phyloP scores from a whole-genome alignment of 2,329 filamentous ascomycete genomes.

The Nothophaeocryptopus gaeumannii region DNA sequence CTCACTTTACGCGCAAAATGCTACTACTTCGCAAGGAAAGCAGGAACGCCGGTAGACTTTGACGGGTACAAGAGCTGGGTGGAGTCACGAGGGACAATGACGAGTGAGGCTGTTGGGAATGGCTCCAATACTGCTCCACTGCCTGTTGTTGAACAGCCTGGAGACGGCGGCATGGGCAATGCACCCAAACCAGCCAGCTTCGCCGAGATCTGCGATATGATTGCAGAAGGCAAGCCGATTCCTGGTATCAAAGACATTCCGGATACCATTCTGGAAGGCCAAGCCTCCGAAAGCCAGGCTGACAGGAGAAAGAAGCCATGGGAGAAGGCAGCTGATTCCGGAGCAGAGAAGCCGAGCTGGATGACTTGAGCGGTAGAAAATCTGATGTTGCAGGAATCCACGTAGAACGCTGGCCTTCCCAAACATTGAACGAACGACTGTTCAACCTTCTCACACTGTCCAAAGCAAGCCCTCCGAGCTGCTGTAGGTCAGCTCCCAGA shows the following conservation, averaged over 20 bases:
- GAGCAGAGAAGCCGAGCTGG: constrained; percentile 27
- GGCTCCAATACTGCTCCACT: not conserved
- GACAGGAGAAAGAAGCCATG: constrained; percentile 68
- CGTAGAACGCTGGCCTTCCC: too few relatives aligned
- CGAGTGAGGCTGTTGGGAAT: constrained; percentile 5
- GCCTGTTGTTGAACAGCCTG: not conserved
- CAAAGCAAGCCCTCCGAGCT: too few relatives aligned
- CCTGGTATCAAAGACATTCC: constrained; percentile 87
- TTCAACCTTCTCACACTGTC: too few relatives aligned
- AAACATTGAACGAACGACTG: too few relatives aligned
- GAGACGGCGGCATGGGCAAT: constrained; percentile 36
- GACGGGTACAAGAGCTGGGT: constrained; percentile 64
- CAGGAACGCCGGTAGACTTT: constrained; percentile 59
- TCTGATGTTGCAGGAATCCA: not conserved
- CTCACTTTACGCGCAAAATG: constrained; percentile 65
- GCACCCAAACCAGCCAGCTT: constrained; percentile 80
- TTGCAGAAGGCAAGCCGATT: constrained; percentile 77
- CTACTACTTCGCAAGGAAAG: constrained; percentile 59
- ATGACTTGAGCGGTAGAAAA: constrained; percentile 23
- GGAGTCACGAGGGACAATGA: constrained; percentile 33
- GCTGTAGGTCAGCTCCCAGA: too few relatives aligned
- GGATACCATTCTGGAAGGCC: constrained; percentile 69
- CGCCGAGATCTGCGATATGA: constrained; percentile 79
- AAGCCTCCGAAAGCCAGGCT: constrained; percentile 58
- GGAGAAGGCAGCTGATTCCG: constrained; percentile 59